Base-by-base conservation (phyloP, 805 yeast species). In the Saccharomycopsis lassenensis region DNA sequence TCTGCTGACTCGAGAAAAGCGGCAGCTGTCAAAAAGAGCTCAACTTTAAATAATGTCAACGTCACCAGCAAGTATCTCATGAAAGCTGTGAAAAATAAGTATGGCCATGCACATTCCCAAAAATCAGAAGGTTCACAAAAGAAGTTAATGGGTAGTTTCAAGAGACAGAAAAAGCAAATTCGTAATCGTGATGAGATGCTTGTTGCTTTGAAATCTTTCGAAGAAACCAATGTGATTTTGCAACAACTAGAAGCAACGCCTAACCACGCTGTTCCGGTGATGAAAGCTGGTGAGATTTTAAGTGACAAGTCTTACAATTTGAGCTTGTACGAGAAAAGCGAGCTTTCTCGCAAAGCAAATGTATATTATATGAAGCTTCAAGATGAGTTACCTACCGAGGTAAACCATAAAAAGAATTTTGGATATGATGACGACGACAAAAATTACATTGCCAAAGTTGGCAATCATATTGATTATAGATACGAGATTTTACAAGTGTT, bases 381-480 rank as follows among this genome's bases (percentile, higher is more conserved):
- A 5, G 35, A 27, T 26, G 19, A 24, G 4, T 26, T 40, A 4
- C 35, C 31, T 12, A 14, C 22, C 4, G 29, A 36, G 11, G 24
- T 34, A 15, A 62, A 62, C 44, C 58, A 52, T 37, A 56, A 51
- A 16, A 52, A 56, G 31, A 77, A 77, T 54, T 74, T 71, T 57
- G 87, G 86, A 0, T 81, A 77, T 53, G 93, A 82, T 51, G 91
- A 83, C 50, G 52, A 54, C 7, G 57, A 68, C 8, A 80, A 83
- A 3, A 80, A 82, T 49, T 77, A 80, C 48, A 58, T 60, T 4
- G 61, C 71, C 1, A 48, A 61, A 0, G 51, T 53, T 1, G 73
- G 77, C 7, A 94, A 83, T 50, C 95, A 84, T 45, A 69, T 84
- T 29, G 77, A 77, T 36, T 84, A 75, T 52, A 57, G 93, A 20